Evolutionary conservation across 2,329 filamentous ascomycete species (phyloP).

Genomic region (Penicillium sclerotiorum): DNA sequence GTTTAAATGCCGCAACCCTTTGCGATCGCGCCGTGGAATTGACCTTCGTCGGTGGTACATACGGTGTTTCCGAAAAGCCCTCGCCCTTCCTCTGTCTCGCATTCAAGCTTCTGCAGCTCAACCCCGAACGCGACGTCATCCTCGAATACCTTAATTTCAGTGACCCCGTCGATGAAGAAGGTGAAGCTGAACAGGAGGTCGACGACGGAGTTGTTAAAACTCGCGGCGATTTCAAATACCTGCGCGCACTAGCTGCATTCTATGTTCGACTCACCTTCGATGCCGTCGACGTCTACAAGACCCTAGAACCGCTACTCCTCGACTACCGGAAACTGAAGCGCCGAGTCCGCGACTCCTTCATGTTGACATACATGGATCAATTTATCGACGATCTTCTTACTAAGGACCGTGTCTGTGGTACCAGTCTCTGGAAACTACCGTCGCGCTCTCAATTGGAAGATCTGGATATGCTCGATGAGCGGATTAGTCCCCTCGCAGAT

Average conservation of each 20-base stretch:
- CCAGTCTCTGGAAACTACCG: constrained; percentile 89
- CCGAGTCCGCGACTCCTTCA: constrained; percentile 72
- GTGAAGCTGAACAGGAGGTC: constrained; percentile 29
- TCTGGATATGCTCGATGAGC: constrained; percentile 80
- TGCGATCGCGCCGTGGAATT: constrained; percentile 89
- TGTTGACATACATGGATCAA: constrained; percentile 80
- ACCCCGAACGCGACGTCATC: constrained; percentile 76
- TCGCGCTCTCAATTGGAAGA: constrained; percentile 82
- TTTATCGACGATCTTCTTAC: constrained; percentile 91
- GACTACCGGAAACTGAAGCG: constrained; percentile 83
- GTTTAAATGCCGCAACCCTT: constrained; percentile 77
- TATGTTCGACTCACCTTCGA: constrained; percentile 88
- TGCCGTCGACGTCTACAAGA: constrained; percentile 76
- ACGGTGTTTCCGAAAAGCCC: constrained; percentile 80
- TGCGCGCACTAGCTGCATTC: constrained; percentile 86
- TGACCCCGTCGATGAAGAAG: constrained; percentile 66
- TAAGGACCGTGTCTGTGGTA: constrained; percentile 88
- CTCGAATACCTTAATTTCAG: constrained; percentile 77
- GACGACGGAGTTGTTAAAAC: constrained; percentile 36
- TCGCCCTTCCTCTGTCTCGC: constrained; percentile 89
- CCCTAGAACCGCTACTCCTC: constrained; percentile 78
- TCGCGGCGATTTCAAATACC: constrained; percentile 66
- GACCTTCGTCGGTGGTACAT: constrained; percentile 82
- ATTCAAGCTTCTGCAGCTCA: constrained; percentile 91
- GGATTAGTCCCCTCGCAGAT: constrained; percentile 80